Conservation (phyloP, 345 rosid genomes). For the Linum lewisii region DNA sequence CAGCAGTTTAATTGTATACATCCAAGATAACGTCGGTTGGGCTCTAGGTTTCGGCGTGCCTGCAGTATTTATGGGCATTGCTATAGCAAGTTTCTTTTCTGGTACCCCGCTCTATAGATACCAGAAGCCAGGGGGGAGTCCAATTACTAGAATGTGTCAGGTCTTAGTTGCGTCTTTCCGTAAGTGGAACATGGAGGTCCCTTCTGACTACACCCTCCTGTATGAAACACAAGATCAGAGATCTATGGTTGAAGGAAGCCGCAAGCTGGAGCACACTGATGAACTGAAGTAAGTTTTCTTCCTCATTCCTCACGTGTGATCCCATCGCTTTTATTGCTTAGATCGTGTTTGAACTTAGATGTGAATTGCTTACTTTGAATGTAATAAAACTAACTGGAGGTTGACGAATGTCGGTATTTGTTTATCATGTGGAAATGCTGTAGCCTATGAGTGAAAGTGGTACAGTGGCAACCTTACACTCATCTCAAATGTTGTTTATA, state of each 20-base stretch:
- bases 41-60: slow-evolving; percentile 93
- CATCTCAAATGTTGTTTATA: too few relatives aligned
- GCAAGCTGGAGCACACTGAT: slow-evolving; percentile 65
- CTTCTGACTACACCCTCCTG: slow-evolving; percentile 49
- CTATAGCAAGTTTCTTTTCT: slow-evolving; percentile 70
- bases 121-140: slow-evolving; percentile 93
- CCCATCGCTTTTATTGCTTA: not conserved
- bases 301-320: not conserved
- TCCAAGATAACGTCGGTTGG: slow-evolving; percentile 95
- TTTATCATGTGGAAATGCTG: too few relatives aligned
- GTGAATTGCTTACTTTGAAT: not conserved
- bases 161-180: slow-evolving; percentile 71
- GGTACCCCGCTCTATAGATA: slow-evolving; percentile 87
- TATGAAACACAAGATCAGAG: slow-evolving; percentile 60
- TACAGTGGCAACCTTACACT: too few relatives aligned
- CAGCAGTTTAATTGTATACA: slow-evolving; percentile 74
- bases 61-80: slow-evolving; percentile 77
- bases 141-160: slow-evolving; percentile 70
- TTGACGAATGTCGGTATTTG: not conserved
- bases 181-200: slow-evolving; percentile 48
- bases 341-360: not conserved
- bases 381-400: not conserved
- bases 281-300: slow-evolving; percentile 41
- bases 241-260: slow-evolving; percentile 67
- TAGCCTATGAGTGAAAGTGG: too few relatives aligned